Conservation (phyloP, 2,329 filamentous ascomycete species). For the Myriosclerotinia scirpicola region DNA sequence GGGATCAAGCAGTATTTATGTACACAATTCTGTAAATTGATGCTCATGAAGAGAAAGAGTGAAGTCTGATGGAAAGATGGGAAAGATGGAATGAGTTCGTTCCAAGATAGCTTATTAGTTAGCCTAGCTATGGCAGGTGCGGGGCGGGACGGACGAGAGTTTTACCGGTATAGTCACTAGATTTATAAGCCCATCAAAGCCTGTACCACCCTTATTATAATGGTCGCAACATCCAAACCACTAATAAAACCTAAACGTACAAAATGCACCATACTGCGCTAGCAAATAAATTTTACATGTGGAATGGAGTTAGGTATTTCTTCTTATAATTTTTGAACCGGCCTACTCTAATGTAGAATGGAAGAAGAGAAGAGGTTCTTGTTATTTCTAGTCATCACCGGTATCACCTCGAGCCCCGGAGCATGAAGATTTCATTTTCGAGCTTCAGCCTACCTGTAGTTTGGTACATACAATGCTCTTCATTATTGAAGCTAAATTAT, state of each 20-base stretch:
- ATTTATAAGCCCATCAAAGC: background rate
- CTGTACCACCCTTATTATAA: background rate
- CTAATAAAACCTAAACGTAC: too few relatives aligned
- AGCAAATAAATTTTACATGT: too few relatives aligned
- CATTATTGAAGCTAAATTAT: too few relatives aligned
- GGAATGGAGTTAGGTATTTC: too few relatives aligned
- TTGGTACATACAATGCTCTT: background rate
- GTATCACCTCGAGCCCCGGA: background rate
- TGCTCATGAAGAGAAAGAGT: background rate
- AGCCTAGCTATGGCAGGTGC: constrained; percentile 3
- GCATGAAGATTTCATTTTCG: background rate
- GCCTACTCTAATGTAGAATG: too few relatives aligned
- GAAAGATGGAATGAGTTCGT: background rate
- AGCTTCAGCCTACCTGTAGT: background rate
- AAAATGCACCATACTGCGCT: too few relatives aligned
- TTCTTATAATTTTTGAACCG: too few relatives aligned
- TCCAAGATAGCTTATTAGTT: background rate
- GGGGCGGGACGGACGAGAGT: constrained; percentile 7
- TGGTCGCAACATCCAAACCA: too few relatives aligned
- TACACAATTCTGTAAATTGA: background rate
- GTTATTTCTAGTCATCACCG: too few relatives aligned
- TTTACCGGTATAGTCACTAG: background rate
- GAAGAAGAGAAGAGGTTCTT: too few relatives aligned
- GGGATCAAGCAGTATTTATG: background rate
- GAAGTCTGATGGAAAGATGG: background rate